These are phyloP conservation scores for Haemoproteus tartakovskyi DNA, from an alignment of 169 alveolate species.

Conservation along the genomic window DNA sequence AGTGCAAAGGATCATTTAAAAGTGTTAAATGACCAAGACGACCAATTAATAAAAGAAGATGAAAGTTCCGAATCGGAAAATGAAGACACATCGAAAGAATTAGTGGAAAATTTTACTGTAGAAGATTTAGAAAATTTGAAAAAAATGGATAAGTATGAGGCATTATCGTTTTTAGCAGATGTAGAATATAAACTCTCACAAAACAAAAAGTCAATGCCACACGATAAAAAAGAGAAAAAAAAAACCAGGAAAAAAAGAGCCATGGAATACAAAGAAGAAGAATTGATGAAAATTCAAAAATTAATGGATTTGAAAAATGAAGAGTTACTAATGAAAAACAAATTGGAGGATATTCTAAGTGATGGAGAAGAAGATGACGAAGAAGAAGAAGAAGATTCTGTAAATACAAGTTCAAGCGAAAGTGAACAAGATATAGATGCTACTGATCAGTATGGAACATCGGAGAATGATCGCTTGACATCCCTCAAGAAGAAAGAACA, in stretches of 20 bases:
- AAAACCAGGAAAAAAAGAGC: slow-evolving; percentile 68
- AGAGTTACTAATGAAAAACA: slow-evolving; percentile 63
- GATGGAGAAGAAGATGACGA: slow-evolving; percentile 64
- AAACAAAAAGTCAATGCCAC: slow-evolving; percentile 15
- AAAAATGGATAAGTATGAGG: slow-evolving; percentile 10
- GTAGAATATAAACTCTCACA: slow-evolving; percentile 49
- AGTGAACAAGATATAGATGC: slow-evolving; percentile 38
- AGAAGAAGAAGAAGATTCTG: slow-evolving; percentile 3
- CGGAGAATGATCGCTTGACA: neutral
- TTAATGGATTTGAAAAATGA: slow-evolving; percentile 68
- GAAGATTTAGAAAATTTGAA: slow-evolving; percentile 35
- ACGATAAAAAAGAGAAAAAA: slow-evolving; percentile 57
- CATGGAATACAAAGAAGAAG: slow-evolving; percentile 69
- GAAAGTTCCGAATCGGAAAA: slow-evolving; percentile 6
- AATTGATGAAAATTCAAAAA: slow-evolving; percentile 67
- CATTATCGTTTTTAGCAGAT: slow-evolving; percentile 35
- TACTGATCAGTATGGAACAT: neutral
- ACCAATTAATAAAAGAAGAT: slow-evolving; percentile 38
- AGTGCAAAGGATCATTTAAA: slow-evolving; percentile 45
- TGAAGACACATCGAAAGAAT: slow-evolving; percentile 63
- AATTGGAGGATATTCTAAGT: slow-evolving; percentile 55
- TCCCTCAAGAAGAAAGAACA: neutral
- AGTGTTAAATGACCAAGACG: slow-evolving; percentile 27
- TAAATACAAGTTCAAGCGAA: slow-evolving; percentile 5
- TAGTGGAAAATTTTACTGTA: slow-evolving; percentile 6